These are phyloP conservation scores for Vanrija sp. DNA, from an alignment of 1,284 basidiomycete species.

Conservation along the genomic window DNA sequence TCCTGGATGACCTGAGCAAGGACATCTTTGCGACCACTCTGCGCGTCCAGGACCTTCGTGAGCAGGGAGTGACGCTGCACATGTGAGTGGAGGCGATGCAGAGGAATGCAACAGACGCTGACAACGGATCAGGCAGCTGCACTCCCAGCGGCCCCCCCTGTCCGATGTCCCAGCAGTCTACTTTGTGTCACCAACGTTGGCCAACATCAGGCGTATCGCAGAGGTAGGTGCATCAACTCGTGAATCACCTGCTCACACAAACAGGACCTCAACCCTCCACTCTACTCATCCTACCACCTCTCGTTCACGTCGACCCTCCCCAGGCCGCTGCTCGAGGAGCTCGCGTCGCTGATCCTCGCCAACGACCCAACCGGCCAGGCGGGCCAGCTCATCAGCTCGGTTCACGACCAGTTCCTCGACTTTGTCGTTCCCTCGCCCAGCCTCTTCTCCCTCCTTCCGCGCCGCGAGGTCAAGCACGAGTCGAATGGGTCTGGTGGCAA, in stretches of 20 bases:
- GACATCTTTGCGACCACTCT: slow-evolving; percentile 93
- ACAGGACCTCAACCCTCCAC: slow-evolving; percentile 65
- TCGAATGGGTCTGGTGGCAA: slow-evolving; percentile 23
- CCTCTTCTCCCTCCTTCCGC: slow-evolving; percentile 84
- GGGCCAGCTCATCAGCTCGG: slow-evolving; percentile 70
- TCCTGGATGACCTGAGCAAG: slow-evolving; percentile 92
- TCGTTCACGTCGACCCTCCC: slow-evolving; percentile 93
- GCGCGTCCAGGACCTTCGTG: slow-evolving; percentile 91
- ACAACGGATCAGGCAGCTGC: slow-evolving; percentile 66
- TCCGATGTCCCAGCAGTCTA: slow-evolving; percentile 97
- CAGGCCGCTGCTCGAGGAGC: slow-evolving; percentile 83
- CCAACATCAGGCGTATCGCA: slow-evolving; percentile 82
- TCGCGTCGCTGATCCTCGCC: slow-evolving; percentile 80
- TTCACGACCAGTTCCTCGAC: slow-evolving; percentile 93
- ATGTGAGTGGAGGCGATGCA: slow-evolving; percentile 60
- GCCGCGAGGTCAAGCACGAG: slow-evolving; percentile 34
- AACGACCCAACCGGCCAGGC: slow-evolving; percentile 62
- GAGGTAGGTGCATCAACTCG: slow-evolving; percentile 55
- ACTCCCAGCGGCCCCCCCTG: slow-evolving; percentile 80
- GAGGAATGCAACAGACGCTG: neutral
- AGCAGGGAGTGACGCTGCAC: slow-evolving; percentile 94
- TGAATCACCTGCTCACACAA: neutral
- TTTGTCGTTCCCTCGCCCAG: slow-evolving; percentile 92
- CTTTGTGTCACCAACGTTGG: slow-evolving; percentile 86
- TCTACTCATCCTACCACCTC: slow-evolving; percentile 91